These are phyloP conservation scores for Sungouiella blattae DNA, from an alignment of 805 yeast species.

Conservation along the genomic window DNA sequence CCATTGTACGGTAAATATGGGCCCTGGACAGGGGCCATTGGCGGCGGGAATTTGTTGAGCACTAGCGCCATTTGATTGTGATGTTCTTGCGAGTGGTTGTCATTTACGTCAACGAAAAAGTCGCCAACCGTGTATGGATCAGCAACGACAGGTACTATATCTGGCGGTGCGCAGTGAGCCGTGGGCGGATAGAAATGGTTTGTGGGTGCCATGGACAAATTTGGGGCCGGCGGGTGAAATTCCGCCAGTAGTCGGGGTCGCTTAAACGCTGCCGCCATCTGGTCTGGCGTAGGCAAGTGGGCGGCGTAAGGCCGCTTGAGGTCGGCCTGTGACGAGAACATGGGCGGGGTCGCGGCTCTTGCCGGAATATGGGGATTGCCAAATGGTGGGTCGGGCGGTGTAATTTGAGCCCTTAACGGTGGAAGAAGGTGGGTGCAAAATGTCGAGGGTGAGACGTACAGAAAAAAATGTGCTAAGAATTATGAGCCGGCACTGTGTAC, in stretches of 20 bases:
- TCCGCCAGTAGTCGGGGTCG: constrained; percentile 5
- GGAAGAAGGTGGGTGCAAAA: constrained; percentile 20
- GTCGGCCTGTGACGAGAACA: background rate
- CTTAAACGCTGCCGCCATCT: constrained; percentile 12
- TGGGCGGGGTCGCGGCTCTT: background rate
- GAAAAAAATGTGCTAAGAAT: too few relatives aligned
- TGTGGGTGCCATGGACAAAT: constrained; percentile 13
- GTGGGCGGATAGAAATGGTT: constrained; percentile 1
- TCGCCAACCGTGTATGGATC: constrained; percentile 27
- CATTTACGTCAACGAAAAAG: constrained; percentile 33
- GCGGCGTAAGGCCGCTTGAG: constrained; percentile 9
- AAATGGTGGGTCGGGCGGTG: too few relatives aligned
- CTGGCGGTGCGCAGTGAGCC: constrained; percentile 34
- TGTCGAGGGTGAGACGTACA: constrained; percentile 7
- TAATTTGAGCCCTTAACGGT: too few relatives aligned
- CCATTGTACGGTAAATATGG: background rate
- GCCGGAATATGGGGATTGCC: too few relatives aligned
- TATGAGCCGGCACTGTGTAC: background rate
- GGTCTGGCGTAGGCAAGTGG: constrained; percentile 13
- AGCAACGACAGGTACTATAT: constrained; percentile 34
- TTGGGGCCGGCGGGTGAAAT: constrained; percentile 2
- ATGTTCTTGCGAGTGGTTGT: constrained; percentile 9
- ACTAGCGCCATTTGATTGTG: constrained; percentile 24
- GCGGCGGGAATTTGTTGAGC: constrained; percentile 34
- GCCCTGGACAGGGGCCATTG: constrained; percentile 29